Evolutionary conservation across 2,329 filamentous ascomycete species (phyloP).

Genomic region (Podosphaera xanthii): DNA sequence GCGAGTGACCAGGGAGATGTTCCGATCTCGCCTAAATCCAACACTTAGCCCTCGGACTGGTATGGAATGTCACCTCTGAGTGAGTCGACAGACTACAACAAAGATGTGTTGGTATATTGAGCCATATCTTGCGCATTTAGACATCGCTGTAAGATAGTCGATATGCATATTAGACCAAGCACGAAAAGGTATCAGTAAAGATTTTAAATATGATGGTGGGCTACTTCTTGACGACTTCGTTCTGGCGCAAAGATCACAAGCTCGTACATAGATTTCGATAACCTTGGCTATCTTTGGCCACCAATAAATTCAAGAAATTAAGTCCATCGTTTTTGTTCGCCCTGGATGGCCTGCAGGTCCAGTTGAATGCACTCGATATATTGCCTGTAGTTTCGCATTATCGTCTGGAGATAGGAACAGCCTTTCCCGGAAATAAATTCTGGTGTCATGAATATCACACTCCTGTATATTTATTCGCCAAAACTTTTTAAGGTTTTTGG

Average conservation of each 20-base stretch:
- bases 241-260: too few species aligned
- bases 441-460: neutral
- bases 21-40: neutral
- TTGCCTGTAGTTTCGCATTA: neutral
- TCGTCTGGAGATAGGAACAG: neutral
- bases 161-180: neutral
- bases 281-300: neutral
- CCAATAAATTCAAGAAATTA: neutral
- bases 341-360: neutral
- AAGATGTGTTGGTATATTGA: neutral
- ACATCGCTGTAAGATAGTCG: neutral
- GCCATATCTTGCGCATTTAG: neutral
- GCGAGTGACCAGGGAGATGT: too few species aligned
- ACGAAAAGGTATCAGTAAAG: neutral
- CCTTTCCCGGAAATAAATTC: neutral
- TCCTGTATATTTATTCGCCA: neutral
- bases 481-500: neutral
- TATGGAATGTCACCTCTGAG: neutral
- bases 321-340: neutral
- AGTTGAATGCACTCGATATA: neutral
- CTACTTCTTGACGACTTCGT: neutral
- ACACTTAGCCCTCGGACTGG: neutral
- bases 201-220: neutral
- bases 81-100: neutral
- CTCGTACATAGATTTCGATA: neutral